phyloP scores from a whole-genome alignment of 2,329 filamentous ascomycete genomes.

The Coniella vitis region DNA sequence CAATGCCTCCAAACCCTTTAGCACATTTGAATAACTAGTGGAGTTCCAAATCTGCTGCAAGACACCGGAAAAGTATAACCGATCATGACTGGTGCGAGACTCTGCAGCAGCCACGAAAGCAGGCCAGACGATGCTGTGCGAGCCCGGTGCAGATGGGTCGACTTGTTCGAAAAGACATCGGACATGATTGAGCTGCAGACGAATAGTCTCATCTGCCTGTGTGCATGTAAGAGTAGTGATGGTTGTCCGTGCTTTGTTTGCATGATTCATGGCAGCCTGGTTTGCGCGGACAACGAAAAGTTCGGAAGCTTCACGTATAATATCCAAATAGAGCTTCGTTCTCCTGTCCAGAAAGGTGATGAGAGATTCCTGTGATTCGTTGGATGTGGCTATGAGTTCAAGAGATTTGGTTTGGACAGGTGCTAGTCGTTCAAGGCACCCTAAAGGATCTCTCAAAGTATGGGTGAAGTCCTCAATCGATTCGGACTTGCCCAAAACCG shows the following conservation, averaged over 20 bases:
- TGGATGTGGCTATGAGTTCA: not conserved
- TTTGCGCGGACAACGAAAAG: constrained; percentile 10
- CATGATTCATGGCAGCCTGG: too few relatives aligned
- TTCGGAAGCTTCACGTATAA: constrained; percentile 3
- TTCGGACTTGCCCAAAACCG: constrained; percentile 10
- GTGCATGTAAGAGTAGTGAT: too few relatives aligned
- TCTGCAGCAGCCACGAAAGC: constrained; percentile 14
- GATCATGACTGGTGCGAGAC: constrained; percentile 3
- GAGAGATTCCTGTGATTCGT: not conserved
- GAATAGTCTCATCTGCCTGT: not conserved
- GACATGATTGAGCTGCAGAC: not conserved
- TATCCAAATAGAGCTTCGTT: constrained; percentile 10
- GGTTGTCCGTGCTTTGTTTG: too few relatives aligned
- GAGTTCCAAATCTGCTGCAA: constrained; percentile 8
- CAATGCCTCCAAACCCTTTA: constrained; percentile 1
- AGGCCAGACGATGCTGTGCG: constrained; percentile 14
- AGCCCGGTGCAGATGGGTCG: constrained; percentile 6
- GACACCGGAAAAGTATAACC: constrained; percentile 7
- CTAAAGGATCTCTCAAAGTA: constrained; percentile 1
- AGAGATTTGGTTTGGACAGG: constrained; percentile 1
- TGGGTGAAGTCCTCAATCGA: constrained; percentile 9
- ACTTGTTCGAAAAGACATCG: constrained; percentile 9
- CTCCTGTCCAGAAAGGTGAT: not conserved
- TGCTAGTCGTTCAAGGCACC: not conserved
- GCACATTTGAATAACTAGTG: constrained; percentile 12